A percentile compares a stretch with the other conserved stretches of the same genome.
These are phyloP conservation scores for Fusarium bulbicola DNA, from an alignment of 2,329 filamentous ascomycete genomes.

Conservation along the genomic window DNA sequence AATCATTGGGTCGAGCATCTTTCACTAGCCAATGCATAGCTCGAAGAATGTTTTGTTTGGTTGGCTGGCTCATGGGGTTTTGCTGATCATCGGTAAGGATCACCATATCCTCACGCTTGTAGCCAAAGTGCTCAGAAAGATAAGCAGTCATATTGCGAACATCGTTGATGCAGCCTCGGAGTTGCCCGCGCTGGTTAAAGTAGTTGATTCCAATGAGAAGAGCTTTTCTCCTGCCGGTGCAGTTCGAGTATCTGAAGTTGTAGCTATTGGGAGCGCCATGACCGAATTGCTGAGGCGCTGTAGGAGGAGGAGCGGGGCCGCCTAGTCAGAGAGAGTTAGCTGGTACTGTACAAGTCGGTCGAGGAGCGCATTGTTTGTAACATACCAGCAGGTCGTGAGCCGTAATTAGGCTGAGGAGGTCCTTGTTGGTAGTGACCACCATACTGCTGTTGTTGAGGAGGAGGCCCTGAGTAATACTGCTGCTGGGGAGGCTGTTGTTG, in stretches of 20 bases:
- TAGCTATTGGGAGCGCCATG: slow-evolving; percentile 83
- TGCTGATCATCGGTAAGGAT: slow-evolving; percentile 96
- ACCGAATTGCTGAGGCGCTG: slow-evolving; percentile 76
- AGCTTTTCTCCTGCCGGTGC: slow-evolving; percentile 88
- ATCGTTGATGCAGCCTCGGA: slow-evolving; percentile 95
- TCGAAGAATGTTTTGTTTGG: slow-evolving; percentile 91
- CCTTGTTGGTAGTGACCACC: slow-evolving; percentile 42
- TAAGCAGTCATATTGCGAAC: slow-evolving; percentile 97
- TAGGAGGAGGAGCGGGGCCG: slow-evolving; percentile 72
- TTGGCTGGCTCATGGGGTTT: slow-evolving; percentile 96
- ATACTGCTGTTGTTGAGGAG: slow-evolving; percentile 50
- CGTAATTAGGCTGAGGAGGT: slow-evolving; percentile 57
- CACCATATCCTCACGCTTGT: slow-evolving; percentile 97
- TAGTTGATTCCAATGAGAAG: slow-evolving; percentile 96
- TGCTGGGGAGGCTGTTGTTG: slow-evolving; percentile 53
- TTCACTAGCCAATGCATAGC: slow-evolving; percentile 99
- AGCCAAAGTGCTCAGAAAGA: slow-evolving; percentile 87
- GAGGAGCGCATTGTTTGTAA: not conserved
- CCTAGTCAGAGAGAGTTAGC: slow-evolving; percentile 41
- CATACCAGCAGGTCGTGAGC: slow-evolving; percentile 61
- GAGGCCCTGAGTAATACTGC: slow-evolving; percentile 50
- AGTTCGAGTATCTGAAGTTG: slow-evolving; percentile 90
- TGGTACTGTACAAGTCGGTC: not conserved
- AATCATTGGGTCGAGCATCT: slow-evolving; percentile 90
- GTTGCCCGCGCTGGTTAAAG: slow-evolving; percentile 89